A percentile compares a stretch with the other conserved stretches of the same genome.
Conservation (phyloP, 1,139 yeast species). For the Hansenula anomala region DNA sequence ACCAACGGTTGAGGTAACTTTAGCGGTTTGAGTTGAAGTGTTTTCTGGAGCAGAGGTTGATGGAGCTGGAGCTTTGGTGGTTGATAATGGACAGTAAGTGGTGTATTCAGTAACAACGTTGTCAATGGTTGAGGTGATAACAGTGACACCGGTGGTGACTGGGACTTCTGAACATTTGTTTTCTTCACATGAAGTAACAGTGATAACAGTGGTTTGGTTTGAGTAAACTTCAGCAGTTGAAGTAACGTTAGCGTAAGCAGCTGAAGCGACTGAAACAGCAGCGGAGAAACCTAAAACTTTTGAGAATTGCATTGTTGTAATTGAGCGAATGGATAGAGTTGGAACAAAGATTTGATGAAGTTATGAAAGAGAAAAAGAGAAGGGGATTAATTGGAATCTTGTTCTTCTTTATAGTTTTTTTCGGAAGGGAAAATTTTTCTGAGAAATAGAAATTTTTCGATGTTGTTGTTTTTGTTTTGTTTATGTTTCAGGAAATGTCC, state of each 20-base stretch:
- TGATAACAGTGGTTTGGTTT: constrained; percentile 27
- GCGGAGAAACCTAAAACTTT: constrained; percentile 21
- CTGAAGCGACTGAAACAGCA: constrained; percentile 22
- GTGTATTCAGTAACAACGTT: constrained; percentile 26
- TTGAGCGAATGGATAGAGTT: constrained; percentile 24
- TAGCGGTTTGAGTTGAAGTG: constrained; percentile 10
- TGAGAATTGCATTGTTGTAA: constrained; percentile 22
- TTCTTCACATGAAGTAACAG: constrained; percentile 42
- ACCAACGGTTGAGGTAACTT: constrained; percentile 4
- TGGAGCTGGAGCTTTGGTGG: constrained; percentile 11
- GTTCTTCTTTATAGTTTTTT: neutral
- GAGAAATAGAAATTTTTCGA: too few species aligned
- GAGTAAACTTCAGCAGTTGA: constrained; percentile 15
- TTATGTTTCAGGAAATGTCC: too few species aligned
- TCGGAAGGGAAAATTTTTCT: too few species aligned
- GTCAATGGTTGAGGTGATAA: constrained; percentile 30
- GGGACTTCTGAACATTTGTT: constrained; percentile 32
- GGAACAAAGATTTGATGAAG: constrained; percentile 11
- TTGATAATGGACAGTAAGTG: constrained; percentile 32
- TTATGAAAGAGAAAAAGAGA: constrained; percentile 2
- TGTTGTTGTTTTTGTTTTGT: too few species aligned
- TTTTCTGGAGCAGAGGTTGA: constrained; percentile 5
- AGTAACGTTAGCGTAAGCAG: constrained; percentile 22
- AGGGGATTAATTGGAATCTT: neutral
- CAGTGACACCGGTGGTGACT: constrained; percentile 38